phyloP scores from a whole-genome alignment of 2,329 filamentous ascomycete species.

The Aspergillus neoniger region DNA sequence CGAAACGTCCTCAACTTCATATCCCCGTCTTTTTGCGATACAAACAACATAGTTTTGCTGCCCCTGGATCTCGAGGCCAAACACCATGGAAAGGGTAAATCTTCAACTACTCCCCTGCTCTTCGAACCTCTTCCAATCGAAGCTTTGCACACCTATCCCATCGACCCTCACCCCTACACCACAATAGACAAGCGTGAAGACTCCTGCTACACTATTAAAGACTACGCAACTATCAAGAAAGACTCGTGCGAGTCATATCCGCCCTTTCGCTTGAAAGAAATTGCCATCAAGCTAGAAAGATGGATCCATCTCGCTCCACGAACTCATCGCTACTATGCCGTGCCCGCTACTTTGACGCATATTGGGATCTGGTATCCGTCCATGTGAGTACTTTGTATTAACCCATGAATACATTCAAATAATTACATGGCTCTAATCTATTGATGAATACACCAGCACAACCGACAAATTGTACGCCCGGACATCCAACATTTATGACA shows the following conservation, averaged over 20 bases:
- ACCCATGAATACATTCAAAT: too few relatives aligned
- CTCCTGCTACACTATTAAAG: neutral
- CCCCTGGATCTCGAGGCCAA: neutral
- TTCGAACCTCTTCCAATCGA: neutral
- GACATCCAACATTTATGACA: neutral
- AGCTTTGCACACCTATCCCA: neutral
- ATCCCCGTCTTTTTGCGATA: too few relatives aligned
- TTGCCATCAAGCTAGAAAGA: neutral
- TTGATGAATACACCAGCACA: too few relatives aligned
- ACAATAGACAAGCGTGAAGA: neutral
- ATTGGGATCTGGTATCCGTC: too few relatives aligned
- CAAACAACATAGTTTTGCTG: neutral
- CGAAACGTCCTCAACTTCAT: too few relatives aligned
- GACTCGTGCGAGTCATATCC: neutral
- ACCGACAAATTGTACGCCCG: too few relatives aligned
- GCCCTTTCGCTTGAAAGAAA: neutral
- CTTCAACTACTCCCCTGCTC: neutral
- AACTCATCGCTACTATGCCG: too few relatives aligned
- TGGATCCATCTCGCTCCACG: neutral
- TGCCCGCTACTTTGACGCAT: too few relatives aligned
- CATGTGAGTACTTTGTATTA: too few relatives aligned
- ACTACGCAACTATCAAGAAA: neutral
- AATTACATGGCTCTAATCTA: too few relatives aligned
- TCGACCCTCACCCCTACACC: neutral
- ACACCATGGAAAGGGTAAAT: neutral